Evolutionary conservation across 208 protist species (phyloP).

Genomic region (Strigomonas culicis): DNA sequence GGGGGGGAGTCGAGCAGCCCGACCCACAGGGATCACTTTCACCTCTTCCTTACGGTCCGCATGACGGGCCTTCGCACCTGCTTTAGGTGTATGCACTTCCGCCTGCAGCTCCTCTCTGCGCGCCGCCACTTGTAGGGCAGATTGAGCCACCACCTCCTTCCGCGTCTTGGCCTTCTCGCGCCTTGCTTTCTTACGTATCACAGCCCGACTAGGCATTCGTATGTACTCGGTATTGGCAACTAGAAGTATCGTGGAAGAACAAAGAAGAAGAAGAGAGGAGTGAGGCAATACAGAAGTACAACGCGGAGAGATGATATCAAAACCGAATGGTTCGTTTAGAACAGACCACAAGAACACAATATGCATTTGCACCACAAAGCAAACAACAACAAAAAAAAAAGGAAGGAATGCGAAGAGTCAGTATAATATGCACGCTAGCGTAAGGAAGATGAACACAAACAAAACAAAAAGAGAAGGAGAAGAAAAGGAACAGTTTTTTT

Average conservation of each 20-base stretch:
- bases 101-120: too few species aligned
- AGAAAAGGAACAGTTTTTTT: too few species aligned
- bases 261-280: not conserved
- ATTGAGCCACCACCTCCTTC: not conserved
- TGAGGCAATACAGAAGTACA: not conserved
- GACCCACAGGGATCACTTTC: not conserved
- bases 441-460: not conserved
- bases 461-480: not conserved
- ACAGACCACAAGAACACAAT: not conserved
- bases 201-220: slow-evolving; percentile 75
- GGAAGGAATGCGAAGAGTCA: not conserved
- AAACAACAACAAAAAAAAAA: not conserved
- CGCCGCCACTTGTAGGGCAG: not conserved
- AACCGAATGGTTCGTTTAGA: too few species aligned
- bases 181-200: slow-evolving; percentile 76
- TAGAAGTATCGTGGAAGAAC: slow-evolving; percentile 4
- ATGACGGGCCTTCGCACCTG: not conserved
- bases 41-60: not conserved
- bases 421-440: not conserved
- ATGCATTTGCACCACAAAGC: not conserved
- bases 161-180: slow-evolving; percentile 29
- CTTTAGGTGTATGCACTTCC: too few species aligned
- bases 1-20: too few species aligned
- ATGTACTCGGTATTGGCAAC: not conserved
- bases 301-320: too few species aligned